Conservation (phyloP, 495 filamentous ascomycete species). For the Podospora tetraspora region DNA sequence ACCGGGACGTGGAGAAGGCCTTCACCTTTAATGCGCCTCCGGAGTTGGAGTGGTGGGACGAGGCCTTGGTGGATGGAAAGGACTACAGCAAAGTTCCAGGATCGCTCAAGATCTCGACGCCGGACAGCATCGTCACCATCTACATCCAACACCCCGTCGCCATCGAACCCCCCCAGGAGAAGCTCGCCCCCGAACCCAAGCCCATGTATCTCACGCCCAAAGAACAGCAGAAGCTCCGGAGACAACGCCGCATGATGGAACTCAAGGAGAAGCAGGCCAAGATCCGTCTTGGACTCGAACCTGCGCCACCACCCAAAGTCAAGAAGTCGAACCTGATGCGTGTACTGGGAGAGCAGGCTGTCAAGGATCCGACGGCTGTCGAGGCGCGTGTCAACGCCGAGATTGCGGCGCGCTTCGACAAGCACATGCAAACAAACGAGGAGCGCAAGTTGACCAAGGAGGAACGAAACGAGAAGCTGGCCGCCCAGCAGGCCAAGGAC, state of each 20-base stretch:
- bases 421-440: constrained; percentile 75
- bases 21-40: constrained; percentile 82
- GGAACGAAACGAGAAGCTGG: constrained; percentile 78
- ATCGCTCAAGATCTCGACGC: constrained; percentile 65
- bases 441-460: constrained; percentile 90
- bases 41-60: constrained; percentile 97
- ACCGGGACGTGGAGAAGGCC: constrained; percentile 80
- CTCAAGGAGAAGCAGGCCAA: constrained; percentile 96
- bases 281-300: constrained; percentile 81
- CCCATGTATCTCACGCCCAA: constrained; percentile 88
- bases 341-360: constrained; percentile 92
- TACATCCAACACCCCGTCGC: constrained; percentile 94
- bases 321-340: constrained; percentile 96
- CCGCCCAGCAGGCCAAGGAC: constrained; percentile 78
- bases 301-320: constrained; percentile 86
- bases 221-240: constrained; percentile 85
- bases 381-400: constrained; percentile 89
- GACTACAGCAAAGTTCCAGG: constrained; percentile 65
- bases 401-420: constrained; percentile 73
- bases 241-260: constrained; percentile 84
- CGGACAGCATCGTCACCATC: constrained; percentile 78
- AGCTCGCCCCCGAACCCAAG: constrained; percentile 69
- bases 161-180: constrained; percentile 85
- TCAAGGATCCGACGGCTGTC: constrained; percentile 95
- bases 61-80: constrained; percentile 67